These are phyloP conservation scores for Croton setiger DNA, from an alignment of 441 rosid genomes.

Conservation along the genomic window DNA sequence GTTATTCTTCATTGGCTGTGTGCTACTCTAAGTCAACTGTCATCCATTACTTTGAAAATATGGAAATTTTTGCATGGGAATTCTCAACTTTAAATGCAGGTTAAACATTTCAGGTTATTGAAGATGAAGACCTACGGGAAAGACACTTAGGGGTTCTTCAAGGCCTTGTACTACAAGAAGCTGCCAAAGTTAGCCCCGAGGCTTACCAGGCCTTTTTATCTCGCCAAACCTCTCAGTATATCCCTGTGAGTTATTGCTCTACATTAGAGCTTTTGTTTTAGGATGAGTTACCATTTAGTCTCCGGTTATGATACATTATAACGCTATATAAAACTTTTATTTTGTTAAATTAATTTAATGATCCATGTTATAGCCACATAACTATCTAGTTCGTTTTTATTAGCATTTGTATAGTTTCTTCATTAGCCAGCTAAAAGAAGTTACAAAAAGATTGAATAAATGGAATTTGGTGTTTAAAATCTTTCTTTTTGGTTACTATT, in stretches of 20 bases:
- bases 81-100: background rate
- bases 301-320: too few species aligned
- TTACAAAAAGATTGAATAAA: too few species aligned
- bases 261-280: too few species aligned
- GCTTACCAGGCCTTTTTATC: conserved; percentile 65
- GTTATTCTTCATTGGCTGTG: too few species aligned
- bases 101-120: conserved; percentile 48
- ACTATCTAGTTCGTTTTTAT: too few species aligned
- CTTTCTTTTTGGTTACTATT: too few species aligned
- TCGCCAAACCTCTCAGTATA: conserved; percentile 49
- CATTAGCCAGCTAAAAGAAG: too few species aligned
- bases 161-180: conserved; percentile 57
- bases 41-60: background rate
- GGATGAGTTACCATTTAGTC: too few species aligned
- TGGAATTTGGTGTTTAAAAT: too few species aligned
- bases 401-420: too few species aligned
- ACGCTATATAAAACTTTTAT: too few species aligned
- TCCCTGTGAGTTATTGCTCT: conserved; percentile 51
- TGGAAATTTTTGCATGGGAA: background rate
- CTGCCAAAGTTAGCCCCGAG: conserved; percentile 40
- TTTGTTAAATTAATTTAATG: too few species aligned
- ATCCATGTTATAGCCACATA: background rate
- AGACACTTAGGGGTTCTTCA: conserved; percentile 84
- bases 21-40: background rate
- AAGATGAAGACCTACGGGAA: conserved; percentile 62